Base-by-base conservation (phyloP, 1,284 basidiomycete species). In the Boletellus deceptivus region DNA sequence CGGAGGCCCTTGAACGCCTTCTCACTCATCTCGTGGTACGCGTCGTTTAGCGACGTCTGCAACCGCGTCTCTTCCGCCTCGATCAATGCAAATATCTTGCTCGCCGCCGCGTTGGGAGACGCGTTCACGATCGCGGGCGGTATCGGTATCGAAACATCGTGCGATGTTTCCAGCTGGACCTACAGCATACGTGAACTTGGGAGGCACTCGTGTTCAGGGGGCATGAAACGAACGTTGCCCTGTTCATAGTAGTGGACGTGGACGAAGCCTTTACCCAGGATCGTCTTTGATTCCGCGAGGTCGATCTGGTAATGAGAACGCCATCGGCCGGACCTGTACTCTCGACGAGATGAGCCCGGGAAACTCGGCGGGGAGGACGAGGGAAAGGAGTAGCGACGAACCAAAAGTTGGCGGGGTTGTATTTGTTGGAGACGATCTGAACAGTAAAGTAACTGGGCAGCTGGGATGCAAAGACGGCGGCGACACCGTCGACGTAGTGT, bases 241-340 rank as follows among this genome's bases (percentile, higher is more conserved):
- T 96, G 93, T 69, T 98, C 94, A 64, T 93, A 98, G 67, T 98
- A 98, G 69, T 98, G 94, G 22, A 96, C 87, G 62, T 93, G 90
- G 42, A 93, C 80, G 18, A 86, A 72, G 25, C 94, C 82, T 57
- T 75, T 83, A 0, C 93, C 87, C 20, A 71, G 63, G 13, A 90
- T 70, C 53, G 70, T 76, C 55, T 77, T 78, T 37, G 76, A 72
- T 33, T 72, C 75, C 16, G 6, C 43, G 36, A 86, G 62, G 62
- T 89, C 77, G 49, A 91, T 70, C 27, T 72, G 63, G 59, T 90
- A 89, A 61, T 88, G 80, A n/a, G 89, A 89, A 40, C 93, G 82
- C 94, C 94, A 97, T 64, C 93, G 78, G 22, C 94, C 94, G 29
- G 93, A 89, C 93, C 93, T 93, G 57, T 13, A 13, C 17, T 43